Evolutionary conservation across 371 early-diverging fungal species (phyloP).

Genomic region (Saksenaea oblongispora): DNA sequence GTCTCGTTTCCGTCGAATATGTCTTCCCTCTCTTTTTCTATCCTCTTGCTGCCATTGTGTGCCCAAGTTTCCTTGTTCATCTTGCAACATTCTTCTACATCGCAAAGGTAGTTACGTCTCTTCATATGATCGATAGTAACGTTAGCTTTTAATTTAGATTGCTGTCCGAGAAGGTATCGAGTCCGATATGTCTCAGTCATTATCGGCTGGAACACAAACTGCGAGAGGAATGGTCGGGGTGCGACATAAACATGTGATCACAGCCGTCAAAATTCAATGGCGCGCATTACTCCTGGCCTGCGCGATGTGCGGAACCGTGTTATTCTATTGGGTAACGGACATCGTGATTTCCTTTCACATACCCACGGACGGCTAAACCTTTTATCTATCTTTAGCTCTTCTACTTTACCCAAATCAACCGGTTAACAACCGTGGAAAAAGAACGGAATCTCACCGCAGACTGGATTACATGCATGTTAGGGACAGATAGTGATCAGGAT

Average conservation of each 20-base stretch:
- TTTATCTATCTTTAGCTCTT: constrained; percentile 31
- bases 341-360: not conserved
- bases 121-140: not conserved
- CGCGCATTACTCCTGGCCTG: constrained; percentile 57
- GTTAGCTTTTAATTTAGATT: constrained; percentile 16
- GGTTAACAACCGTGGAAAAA: constrained; percentile 26
- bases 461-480: constrained; percentile 60
- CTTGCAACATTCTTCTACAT: constrained; percentile 60
- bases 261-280: constrained; percentile 65
- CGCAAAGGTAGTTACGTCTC: constrained; percentile 20
- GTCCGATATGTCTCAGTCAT: constrained; percentile 47
- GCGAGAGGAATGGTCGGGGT: constrained; percentile 30
- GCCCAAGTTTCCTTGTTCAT: constrained; percentile 56
- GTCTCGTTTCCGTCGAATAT: constrained; percentile 44
- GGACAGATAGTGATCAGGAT: constrained; percentile 27
- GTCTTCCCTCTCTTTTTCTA: constrained; percentile 56
- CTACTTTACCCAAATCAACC: constrained; percentile 57
- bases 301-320: constrained; percentile 42
- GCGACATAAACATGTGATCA: constrained; percentile 53
- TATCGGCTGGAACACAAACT: constrained; percentile 30
- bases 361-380: not conserved
- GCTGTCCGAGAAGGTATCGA: constrained; percentile 42
- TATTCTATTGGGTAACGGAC: constrained; percentile 45
- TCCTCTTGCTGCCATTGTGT: constrained; percentile 53
- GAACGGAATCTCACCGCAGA: constrained; percentile 22